Evolutionary conservation across 192 early-diverging fungal genomes (phyloP).

Genomic region (Kappamyces sp.): DNA sequence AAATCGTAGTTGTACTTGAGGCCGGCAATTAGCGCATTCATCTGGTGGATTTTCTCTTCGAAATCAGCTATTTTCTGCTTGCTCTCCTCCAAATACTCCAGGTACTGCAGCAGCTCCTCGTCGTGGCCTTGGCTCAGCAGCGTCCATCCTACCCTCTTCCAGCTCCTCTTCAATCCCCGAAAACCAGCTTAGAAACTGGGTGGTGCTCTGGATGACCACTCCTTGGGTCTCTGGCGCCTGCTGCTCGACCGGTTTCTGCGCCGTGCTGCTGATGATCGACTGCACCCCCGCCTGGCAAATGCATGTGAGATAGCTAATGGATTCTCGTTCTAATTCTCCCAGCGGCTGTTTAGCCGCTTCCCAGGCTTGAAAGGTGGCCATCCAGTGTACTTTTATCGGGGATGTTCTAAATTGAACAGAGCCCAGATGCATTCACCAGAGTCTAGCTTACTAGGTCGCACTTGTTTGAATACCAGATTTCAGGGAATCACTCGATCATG

Average conservation of each 20-base stretch:
- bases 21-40: slow-evolving; percentile 50
- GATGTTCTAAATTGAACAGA: no score
- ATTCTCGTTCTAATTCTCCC: no score
- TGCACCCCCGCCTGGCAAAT: background rate
- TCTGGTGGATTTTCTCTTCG: slow-evolving; percentile 50
- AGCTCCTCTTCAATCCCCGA: slow-evolving; percentile 69
- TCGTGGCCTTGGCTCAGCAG: background rate
- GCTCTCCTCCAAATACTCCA: slow-evolving; percentile 7
- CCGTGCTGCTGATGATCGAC: background rate
- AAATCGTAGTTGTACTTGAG: slow-evolving; percentile 67
- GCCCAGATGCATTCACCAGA: no score
- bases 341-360: no score
- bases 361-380: no score
- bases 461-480: no score
- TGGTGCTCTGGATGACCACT: slow-evolving; percentile 71
- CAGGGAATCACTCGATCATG: no score
- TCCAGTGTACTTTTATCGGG: no score
- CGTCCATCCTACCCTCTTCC: slow-evolving; percentile 57
- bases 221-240: background rate
- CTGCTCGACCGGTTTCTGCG: background rate
- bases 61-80: slow-evolving; percentile 45
- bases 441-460: no score
- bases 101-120: background rate
- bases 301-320: background rate
- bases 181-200: slow-evolving; percentile 96